Evolutionary conservation across 148 eudicot species (phyloP).

Genomic region (Fagopyrum homotropicum): DNA sequence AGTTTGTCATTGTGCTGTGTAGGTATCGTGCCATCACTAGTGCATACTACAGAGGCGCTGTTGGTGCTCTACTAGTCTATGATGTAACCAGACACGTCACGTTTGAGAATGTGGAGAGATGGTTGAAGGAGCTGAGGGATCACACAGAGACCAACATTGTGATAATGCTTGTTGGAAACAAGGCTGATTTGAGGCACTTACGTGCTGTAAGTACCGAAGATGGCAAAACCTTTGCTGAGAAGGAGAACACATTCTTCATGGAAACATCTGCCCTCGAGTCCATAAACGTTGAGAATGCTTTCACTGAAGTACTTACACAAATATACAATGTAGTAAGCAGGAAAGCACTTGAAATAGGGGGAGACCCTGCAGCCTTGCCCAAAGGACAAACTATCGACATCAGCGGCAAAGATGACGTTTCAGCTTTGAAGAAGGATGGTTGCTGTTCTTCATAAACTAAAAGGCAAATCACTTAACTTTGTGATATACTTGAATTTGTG

Average conservation of each 20-base stretch:
- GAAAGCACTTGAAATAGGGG: conserved; percentile 33
- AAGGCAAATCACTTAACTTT: not conserved
- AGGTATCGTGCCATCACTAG: conserved; percentile 40
- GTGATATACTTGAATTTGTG: not conserved
- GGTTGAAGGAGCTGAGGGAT: conserved; percentile 36
- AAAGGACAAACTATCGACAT: conserved; percentile 31
- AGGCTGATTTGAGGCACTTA: conserved; percentile 32
- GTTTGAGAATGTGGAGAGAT: conserved; percentile 36
- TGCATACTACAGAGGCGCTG: conserved; percentile 41
- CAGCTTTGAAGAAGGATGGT: conserved; percentile 33
- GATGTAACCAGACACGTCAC: conserved; percentile 32
- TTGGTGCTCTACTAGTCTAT: conserved; percentile 30
- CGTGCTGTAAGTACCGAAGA: conserved; percentile 32
- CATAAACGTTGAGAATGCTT: conserved; percentile 30
- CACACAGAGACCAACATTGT: conserved; percentile 34
- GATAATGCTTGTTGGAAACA: conserved; percentile 36
- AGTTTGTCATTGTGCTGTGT: not conserved
- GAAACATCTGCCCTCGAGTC: conserved; percentile 31
- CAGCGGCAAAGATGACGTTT: conserved; percentile 33
- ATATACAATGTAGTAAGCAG: conserved; percentile 31
- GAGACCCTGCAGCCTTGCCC: conserved; percentile 28
- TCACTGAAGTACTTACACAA: conserved; percentile 33
- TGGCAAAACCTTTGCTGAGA: conserved; percentile 33
- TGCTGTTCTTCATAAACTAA: conserved; percentile 29
- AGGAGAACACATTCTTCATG: conserved; percentile 21